Percentiles rank a stretch among this genome's conserved stretches.
Evolutionary conservation across 306 rosid species (phyloP).

Genomic region (Quercus berberidifolia): DNA sequence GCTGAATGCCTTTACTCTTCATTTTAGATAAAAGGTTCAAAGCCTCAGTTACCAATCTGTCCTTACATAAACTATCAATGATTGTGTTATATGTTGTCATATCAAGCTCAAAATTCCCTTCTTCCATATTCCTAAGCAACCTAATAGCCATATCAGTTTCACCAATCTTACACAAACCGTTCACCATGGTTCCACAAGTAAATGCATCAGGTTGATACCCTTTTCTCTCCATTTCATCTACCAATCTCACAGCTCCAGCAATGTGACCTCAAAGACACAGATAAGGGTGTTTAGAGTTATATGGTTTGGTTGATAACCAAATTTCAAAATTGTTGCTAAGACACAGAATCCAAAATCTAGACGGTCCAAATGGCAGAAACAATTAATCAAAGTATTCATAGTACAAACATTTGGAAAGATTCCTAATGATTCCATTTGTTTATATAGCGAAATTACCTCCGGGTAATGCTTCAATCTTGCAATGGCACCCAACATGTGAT

Average conservation of each 20-base stretch:
- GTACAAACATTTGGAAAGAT: slow-evolving; percentile 18
- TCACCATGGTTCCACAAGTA: slow-evolving; percentile 25
- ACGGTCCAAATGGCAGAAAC: slow-evolving; percentile 23
- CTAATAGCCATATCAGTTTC: slow-evolving; percentile 15
- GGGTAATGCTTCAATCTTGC: slow-evolving; percentile 5
- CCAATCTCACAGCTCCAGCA: slow-evolving; percentile 22
- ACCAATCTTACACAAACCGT: slow-evolving; percentile 44
- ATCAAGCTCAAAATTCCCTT: slow-evolving; percentile 7
- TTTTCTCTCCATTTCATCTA: slow-evolving; percentile 10
- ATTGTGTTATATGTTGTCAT: slow-evolving; percentile 23
- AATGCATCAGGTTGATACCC: slow-evolving; percentile 16
- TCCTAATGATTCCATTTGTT: slow-evolving; percentile 22
- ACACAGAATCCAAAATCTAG: slow-evolving; percentile 31
- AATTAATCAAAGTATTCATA: slow-evolving; percentile 25
- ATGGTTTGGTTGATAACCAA: slow-evolving; percentile 32
- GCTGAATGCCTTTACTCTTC: not conserved
- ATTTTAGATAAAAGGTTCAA: not conserved
- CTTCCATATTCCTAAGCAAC: slow-evolving; percentile 28
- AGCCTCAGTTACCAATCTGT: not conserved
- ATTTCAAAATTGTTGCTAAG: slow-evolving; percentile 29
- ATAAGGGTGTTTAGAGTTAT: slow-evolving; percentile 32
- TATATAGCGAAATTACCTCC: slow-evolving; percentile 20
- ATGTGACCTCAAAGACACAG: slow-evolving; percentile 21
- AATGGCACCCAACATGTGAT: slow-evolving; percentile 23
- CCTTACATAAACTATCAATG: slow-evolving; percentile 40